phyloP scores from a whole-genome alignment of 2,329 filamentous ascomycete genomes.

The Gaeumannomyces sp. region DNA sequence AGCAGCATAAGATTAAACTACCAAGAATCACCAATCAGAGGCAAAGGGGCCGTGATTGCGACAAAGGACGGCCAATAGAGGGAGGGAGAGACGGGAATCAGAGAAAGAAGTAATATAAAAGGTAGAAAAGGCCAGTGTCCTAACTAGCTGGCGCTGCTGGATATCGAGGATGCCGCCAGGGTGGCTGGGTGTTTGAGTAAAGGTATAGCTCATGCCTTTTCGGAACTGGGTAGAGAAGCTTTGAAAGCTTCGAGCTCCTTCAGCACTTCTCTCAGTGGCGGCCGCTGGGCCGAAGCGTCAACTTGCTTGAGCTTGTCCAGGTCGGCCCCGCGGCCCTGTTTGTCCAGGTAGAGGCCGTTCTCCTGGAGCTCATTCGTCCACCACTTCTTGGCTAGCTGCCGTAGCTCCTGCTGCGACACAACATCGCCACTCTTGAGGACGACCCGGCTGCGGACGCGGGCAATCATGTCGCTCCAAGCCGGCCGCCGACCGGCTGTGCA shows the following conservation, averaged over 20 bases:
- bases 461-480: constrained; percentile 8
- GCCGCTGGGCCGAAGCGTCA: constrained; percentile 8
- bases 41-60: no score
- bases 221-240: not conserved
- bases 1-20: no score
- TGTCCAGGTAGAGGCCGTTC: constrained; percentile 8
- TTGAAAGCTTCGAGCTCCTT: constrained; percentile 7
- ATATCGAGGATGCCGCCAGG: no score
- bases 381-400: constrained; percentile 6
- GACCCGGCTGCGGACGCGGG: constrained; percentile 8
- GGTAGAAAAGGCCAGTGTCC: no score
- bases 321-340: constrained; percentile 8
- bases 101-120: no score
- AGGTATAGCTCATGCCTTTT: not conserved
- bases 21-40: no score
- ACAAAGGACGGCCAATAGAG: no score
- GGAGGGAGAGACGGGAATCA: no score
- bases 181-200: not conserved
- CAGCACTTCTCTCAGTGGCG: constrained; percentile 5
- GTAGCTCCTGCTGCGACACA: constrained; percentile 5
- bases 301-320: constrained; percentile 8
- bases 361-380: constrained; percentile 8
- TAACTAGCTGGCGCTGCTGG: no score
- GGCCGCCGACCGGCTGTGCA: constrained; percentile 12
- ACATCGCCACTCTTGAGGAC: constrained; percentile 10